Evolutionary conservation across 805 yeast genomes (phyloP), one percentile per base, ranked within the genome.

Genomic region (Spathaspora arborariae): DNA sequence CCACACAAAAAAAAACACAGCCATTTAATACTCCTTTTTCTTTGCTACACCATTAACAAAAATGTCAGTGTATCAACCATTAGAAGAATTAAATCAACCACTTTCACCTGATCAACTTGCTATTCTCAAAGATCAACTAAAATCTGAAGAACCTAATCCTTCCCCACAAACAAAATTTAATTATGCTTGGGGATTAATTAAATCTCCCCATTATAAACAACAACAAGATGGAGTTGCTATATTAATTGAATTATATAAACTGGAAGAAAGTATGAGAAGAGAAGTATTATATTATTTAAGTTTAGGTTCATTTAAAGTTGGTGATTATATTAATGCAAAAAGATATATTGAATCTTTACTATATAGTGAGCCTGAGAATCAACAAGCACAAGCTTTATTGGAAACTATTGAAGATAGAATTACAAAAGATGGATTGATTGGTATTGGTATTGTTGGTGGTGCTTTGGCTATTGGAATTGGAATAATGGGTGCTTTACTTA

Each of bases 141-240:
- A 81, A 21, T 73, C 84, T 1, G 98, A 94, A 62, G 83, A 86
- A 26, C 96, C 94, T 4, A 72, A 77, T 35, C 90, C 88, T 0
- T 76, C 91, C 0, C 76, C 87, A 0, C 97, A 90, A 63, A 84
- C 97, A 2, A 79, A 82, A 48, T 94, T 94, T 76, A 94, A 95
- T 65, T 88, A 87, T 57, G 96, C 97, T 0, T 94, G 99, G 99
- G 99, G 95, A 3, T 72, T 94, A 43, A 80, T 95, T 51, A 91
- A 89, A 63, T 82, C 96, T 1, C 60, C 65, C 43, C 73, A 75
- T 42, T 71, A 74, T 19, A 75, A 72, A 35, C 85, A 87, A 51
- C 95, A 88, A 59, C 76, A 85, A 55, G 74, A 84, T 43, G 99
- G 98, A 0, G 81, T 94, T 15, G 82, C 80, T 45, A 73, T 92